phyloP scores from a whole-genome alignment of 225 moss, liverwort and hornwort species.

The Rhytidiadelphus loreus region DNA sequence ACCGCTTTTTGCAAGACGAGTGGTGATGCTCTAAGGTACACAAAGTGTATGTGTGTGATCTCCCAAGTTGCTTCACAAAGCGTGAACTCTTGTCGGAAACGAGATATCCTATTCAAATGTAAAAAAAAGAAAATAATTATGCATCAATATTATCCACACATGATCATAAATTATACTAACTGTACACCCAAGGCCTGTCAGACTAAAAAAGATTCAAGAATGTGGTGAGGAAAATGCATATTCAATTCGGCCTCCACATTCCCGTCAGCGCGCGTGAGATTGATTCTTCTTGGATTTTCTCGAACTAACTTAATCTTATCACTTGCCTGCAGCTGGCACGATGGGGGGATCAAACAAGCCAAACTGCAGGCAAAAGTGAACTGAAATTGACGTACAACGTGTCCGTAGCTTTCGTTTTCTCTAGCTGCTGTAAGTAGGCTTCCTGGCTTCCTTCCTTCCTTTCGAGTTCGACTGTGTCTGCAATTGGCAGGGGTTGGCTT shows the following conservation, averaged over 20 bases:
- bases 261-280: background rate
- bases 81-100: conserved; percentile 5
- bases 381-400: background rate
- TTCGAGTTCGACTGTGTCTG: background rate
- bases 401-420: background rate
- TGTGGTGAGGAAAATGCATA: background rate
- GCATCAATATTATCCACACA: background rate
- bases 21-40: too few relatives aligned
- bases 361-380: background rate
- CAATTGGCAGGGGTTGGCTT: background rate
- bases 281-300: background rate
- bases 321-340: background rate
- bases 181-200: background rate
- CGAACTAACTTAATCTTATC: background rate
- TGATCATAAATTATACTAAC: background rate
- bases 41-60: background rate
- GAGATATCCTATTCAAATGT: background rate
- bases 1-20: too few relatives aligned
- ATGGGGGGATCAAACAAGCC: background rate
- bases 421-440: background rate
- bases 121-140: too few relatives aligned
- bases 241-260: background rate
- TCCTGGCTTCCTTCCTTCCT: background rate
- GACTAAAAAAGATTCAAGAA: background rate
- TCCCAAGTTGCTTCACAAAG: background rate